These are phyloP conservation scores for Aspergillus incahuasiensis DNA, from an alignment of 495 filamentous ascomycete species.

Conservation along the genomic window DNA sequence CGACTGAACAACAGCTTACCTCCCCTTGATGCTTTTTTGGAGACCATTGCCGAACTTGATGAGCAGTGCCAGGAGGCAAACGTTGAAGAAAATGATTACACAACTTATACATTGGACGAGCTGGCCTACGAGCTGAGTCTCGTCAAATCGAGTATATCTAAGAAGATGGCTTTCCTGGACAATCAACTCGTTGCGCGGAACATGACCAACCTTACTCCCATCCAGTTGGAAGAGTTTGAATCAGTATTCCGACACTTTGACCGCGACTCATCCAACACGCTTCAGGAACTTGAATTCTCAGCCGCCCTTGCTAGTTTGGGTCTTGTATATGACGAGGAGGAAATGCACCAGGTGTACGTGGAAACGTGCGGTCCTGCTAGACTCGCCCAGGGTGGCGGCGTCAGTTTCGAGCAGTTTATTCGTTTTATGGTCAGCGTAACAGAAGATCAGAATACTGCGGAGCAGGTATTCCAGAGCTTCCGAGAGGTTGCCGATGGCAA, in stretches of 20 bases:
- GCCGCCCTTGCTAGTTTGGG: slow-evolving; percentile 90
- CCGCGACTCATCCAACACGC: slow-evolving; percentile 80
- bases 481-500: slow-evolving; percentile 96
- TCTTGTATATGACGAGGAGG: slow-evolving; percentile 87
- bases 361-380: slow-evolving; percentile 59
- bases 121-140: slow-evolving; percentile 89
- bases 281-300: slow-evolving; percentile 93
- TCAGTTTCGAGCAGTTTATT: slow-evolving; percentile 98
- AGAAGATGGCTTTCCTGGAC: slow-evolving; percentile 93
- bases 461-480: slow-evolving; percentile 97
- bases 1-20: slow-evolving; percentile 74
- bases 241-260: slow-evolving; percentile 97
- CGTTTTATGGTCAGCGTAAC: slow-evolving; percentile 98
- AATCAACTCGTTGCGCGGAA: slow-evolving; percentile 95
- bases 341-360: slow-evolving; percentile 90
- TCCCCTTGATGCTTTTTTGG: slow-evolving; percentile 82
- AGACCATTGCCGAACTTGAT: slow-evolving; percentile 75
- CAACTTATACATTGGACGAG: slow-evolving; percentile 95
- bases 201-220: slow-evolving; percentile 98
- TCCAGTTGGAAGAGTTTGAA: slow-evolving; percentile 97
- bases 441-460: slow-evolving; percentile 96
- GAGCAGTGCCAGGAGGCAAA: slow-evolving; percentile 92
- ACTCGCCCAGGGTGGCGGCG: slow-evolving; percentile 48
- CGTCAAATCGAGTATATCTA: slow-evolving; percentile 83
- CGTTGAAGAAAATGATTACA: slow-evolving; percentile 98